A percentile compares a stretch with the other conserved stretches of the same genome.
phyloP scores from a whole-genome alignment of 2,329 filamentous ascomycete species.

The Stromatinia cepivora region DNA sequence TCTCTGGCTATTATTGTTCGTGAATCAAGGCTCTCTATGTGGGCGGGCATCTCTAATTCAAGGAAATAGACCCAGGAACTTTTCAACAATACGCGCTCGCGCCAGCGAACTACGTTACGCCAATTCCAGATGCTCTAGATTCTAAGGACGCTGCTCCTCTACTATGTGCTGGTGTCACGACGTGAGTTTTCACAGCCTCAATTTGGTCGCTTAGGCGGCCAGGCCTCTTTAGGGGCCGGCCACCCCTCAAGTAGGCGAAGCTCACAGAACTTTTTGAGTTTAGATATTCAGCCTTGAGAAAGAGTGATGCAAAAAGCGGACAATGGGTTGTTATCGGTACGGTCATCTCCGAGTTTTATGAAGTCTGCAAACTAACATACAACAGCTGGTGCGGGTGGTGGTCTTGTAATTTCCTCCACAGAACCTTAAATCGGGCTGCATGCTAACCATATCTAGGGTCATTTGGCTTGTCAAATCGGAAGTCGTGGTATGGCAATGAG shows the following conservation, averaged over 20 bases:
- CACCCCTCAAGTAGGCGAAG: conserved; percentile 32
- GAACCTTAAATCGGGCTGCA: background rate
- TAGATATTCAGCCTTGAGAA: conserved; percentile 62
- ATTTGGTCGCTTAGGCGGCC: conserved; percentile 19
- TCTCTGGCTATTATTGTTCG: conserved; percentile 64
- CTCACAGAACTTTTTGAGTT: conserved; percentile 31
- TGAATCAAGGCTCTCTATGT: conserved; percentile 15
- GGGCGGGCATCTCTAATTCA: conserved; percentile 9
- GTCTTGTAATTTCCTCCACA: conserved; percentile 44
- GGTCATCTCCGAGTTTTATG: conserved; percentile 26
- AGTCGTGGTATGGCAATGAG: conserved; percentile 60
- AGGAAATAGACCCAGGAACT: conserved; percentile 55
- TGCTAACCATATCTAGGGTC: conserved; percentile 45
- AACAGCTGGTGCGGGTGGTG: conserved; percentile 57
- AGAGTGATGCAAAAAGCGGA: conserved; percentile 52
- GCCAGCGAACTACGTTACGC: conserved; percentile 67
- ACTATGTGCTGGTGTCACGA: conserved; percentile 67
- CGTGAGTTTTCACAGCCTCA: conserved; percentile 40
- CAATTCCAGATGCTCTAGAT: conserved; percentile 61
- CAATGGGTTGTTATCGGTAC: conserved; percentile 41
- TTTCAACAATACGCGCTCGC: conserved; percentile 69
- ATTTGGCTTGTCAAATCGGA: conserved; percentile 62
- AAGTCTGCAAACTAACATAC: conserved; percentile 29
- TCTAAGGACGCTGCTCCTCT: conserved; percentile 65
- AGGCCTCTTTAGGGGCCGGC: conserved; percentile 21